These are phyloP conservation scores for Cyberlindnera galapagoensis DNA, from an alignment of 805 yeast genomes.

Conservation along the genomic window DNA sequence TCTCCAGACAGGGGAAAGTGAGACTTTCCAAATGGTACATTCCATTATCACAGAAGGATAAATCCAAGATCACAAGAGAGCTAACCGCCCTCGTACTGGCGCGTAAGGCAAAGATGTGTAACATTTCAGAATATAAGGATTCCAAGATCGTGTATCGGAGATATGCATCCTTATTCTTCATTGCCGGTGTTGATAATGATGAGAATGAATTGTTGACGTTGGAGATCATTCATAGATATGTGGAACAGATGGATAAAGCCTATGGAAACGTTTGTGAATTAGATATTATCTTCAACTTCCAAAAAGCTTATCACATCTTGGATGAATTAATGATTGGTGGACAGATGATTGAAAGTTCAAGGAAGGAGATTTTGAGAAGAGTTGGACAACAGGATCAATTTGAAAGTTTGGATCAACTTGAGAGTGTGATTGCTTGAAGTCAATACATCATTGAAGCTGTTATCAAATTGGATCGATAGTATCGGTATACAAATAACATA, in stretches of 20 bases:
- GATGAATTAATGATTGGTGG: conserved; percentile 92
- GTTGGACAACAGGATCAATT: conserved; percentile 83
- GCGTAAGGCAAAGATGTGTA: conserved; percentile 88
- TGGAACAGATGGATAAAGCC: conserved; percentile 93
- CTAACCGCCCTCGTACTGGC: conserved; percentile 78
- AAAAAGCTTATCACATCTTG: conserved; percentile 84
- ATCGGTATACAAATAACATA: not conserved
- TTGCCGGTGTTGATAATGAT: conserved; percentile 74
- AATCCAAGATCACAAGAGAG: conserved; percentile 76
- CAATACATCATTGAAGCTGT: conserved; percentile 4
- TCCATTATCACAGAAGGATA: conserved; percentile 78
- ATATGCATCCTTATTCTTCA: conserved; percentile 88
- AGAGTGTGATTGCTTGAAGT: conserved; percentile 31
- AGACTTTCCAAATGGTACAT: conserved; percentile 91
- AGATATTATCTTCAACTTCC: conserved; percentile 94
- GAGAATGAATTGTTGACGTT: conserved; percentile 85
- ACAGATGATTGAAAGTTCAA: conserved; percentile 74
- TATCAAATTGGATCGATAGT: too few species aligned
- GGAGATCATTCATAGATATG: conserved; percentile 87
- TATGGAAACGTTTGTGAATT: conserved; percentile 95
- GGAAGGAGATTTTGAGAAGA: conserved; percentile 68
- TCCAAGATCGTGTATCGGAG: conserved; percentile 84
- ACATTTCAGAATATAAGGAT: conserved; percentile 26
- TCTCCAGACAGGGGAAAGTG: conserved; percentile 93
- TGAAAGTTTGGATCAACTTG: conserved; percentile 66